phyloP scores from a whole-genome alignment of 179 eudicot species.

The Spinacia oleracea region DNA sequence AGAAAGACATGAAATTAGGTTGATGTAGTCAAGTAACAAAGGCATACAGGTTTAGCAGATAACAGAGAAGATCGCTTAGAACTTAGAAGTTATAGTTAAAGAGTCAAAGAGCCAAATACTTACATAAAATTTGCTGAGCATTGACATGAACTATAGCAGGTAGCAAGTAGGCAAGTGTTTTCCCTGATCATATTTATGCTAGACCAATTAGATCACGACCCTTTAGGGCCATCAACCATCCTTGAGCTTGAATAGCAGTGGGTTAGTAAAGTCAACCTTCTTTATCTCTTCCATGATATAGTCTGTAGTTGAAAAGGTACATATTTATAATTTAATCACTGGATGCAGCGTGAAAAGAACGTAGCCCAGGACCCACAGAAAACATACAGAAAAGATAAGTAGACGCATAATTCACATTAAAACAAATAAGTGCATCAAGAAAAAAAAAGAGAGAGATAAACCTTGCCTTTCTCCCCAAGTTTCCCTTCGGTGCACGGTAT shows the following conservation, averaged over 20 bases:
- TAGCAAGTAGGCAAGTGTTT: conserved; percentile 85
- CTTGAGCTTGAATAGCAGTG: conserved; percentile 94
- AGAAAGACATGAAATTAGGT: conserved; percentile 10
- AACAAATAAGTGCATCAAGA: too few relatives aligned
- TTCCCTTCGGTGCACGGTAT: too few relatives aligned
- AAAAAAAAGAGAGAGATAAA: too few relatives aligned
- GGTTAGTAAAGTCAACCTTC: conserved; percentile 83
- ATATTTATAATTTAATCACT: conserved; percentile 22
- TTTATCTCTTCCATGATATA: conserved; percentile 54
- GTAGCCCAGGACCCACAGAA: too few relatives aligned
- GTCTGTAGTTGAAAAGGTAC: conserved; percentile 37
- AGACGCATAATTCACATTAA: too few relatives aligned
- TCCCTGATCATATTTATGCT: conserved; percentile 98
- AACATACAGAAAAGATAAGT: background rate
- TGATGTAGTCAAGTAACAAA: conserved; percentile 9
- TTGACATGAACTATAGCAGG: conserved; percentile 95
- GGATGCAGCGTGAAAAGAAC: background rate
- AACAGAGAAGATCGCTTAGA: too few relatives aligned
- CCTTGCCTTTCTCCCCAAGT: too few relatives aligned
- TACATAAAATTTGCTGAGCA: conserved; percentile 90
- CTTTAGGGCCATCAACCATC: conserved; percentile 99
- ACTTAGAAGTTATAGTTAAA: background rate
- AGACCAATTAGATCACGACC: conserved; percentile 97
- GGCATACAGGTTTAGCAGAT: background rate
- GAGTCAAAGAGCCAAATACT: conserved; percentile 18